phyloP scores from a whole-genome alignment of 1,139 yeast genomes.

The Suhomyces anneliseae region DNA sequence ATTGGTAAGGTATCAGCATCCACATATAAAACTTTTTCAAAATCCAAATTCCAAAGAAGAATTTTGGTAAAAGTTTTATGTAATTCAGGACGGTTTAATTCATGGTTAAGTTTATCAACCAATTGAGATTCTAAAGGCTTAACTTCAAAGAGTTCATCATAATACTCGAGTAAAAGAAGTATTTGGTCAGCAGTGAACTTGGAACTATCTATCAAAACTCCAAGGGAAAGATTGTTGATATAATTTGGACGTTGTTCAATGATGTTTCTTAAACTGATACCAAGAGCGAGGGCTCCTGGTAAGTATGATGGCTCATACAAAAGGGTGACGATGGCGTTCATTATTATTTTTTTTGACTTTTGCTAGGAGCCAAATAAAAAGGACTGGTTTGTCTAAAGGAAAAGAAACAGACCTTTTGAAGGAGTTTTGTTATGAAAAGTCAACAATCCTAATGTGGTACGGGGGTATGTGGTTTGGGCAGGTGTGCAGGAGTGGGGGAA shows the following conservation, averaged over 20 bases:
- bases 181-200: slow-evolving; percentile 31
- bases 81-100: slow-evolving; percentile 72
- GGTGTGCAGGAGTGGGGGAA: not conserved
- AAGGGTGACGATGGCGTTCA: slow-evolving; percentile 62
- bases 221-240: slow-evolving; percentile 17
- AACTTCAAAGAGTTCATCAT: slow-evolving; percentile 35
- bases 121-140: slow-evolving; percentile 29
- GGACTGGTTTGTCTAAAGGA: not conserved
- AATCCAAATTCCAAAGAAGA: slow-evolving; percentile 65
- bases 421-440: no score
- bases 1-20: slow-evolving; percentile 83
- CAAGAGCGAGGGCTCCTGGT: slow-evolving; percentile 76
- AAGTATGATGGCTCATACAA: slow-evolving; percentile 65
- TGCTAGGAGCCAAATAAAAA: not conserved
- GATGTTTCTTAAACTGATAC: slow-evolving; percentile 30
- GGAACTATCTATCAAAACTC: slow-evolving; percentile 37
- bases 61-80: slow-evolving; percentile 71
- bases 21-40: slow-evolving; percentile 64
- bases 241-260: slow-evolving; percentile 2
- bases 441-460: not conserved
- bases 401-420: not conserved
- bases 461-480: not conserved
- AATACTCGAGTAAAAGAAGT: slow-evolving; percentile 25
- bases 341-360: not conserved
- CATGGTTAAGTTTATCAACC: slow-evolving; percentile 26